phyloP scores from a whole-genome alignment of 352 stramenopile species.

The Phytophthora lateralis region DNA sequence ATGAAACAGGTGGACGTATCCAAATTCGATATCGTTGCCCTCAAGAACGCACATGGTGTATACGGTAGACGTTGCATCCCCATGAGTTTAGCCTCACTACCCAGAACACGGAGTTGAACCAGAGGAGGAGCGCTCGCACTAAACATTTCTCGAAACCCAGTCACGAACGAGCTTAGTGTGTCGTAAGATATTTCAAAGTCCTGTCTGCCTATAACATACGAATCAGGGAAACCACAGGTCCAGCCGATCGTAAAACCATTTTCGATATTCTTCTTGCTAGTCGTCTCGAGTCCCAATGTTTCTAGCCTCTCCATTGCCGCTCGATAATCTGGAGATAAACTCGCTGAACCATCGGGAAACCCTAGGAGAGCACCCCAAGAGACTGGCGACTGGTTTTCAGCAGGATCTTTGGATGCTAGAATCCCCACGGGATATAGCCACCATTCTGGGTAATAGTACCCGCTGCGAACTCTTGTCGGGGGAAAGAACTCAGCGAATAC shows the following conservation, averaged over 20 bases:
- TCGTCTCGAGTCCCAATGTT: background rate
- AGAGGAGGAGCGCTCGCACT: background rate
- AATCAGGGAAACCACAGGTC: background rate
- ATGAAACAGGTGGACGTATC: background rate
- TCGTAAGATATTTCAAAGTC: background rate
- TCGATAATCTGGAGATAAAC: slow-evolving; percentile 6
- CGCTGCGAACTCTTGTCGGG: background rate
- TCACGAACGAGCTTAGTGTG: background rate
- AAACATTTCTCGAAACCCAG: background rate
- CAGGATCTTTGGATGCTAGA: background rate
- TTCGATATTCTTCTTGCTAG: background rate
- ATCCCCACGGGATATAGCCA: background rate
- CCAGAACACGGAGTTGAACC: background rate
- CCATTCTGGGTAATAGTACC: too few species aligned
- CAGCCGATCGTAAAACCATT: background rate
- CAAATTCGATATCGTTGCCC: background rate
- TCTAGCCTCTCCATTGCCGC: background rate
- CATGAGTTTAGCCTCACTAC: background rate
- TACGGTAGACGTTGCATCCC: background rate
- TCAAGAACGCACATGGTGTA: background rate
- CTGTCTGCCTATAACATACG: background rate
- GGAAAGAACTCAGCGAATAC: background rate
- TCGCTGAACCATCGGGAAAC: background rate
- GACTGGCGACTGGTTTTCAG: background rate
- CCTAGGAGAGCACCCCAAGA: slow-evolving; percentile 1